Conservation (phyloP, 1,139 yeast genomes). For the Zygosaccharomyces sapae region DNA sequence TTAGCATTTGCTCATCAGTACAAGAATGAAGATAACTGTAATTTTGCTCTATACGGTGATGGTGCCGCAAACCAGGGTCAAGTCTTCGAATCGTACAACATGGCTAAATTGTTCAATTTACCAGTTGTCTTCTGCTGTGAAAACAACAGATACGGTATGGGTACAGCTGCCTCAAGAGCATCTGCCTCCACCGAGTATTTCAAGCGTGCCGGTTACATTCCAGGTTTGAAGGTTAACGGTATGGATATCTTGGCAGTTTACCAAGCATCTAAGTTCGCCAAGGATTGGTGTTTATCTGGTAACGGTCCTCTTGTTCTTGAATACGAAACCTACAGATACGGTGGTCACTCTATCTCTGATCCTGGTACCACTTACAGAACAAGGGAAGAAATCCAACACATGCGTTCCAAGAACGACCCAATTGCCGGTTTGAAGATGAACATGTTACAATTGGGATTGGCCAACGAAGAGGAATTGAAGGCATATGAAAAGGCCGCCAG, state of each 20-base stretch:
- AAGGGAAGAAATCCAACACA: slow-evolving; percentile 98
- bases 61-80: slow-evolving; percentile 99
- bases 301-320: slow-evolving; percentile 95
- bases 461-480: slow-evolving; percentile 92
- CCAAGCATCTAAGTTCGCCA: slow-evolving; percentile 95
- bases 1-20: slow-evolving; percentile 96
- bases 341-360: slow-evolving; percentile 99
- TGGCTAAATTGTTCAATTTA: slow-evolving; percentile 98
- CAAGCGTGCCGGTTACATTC: slow-evolving; percentile 99
- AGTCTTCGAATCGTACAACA: slow-evolving; percentile 93
- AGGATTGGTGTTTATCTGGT: slow-evolving; percentile 90
- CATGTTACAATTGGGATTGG: slow-evolving; percentile 74
- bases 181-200: slow-evolving; percentile 95
- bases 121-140: slow-evolving; percentile 96
- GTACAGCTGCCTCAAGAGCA: slow-evolving; percentile 94
- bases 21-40: slow-evolving; percentile 72
- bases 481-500: slow-evolving; percentile 93
- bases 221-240: slow-evolving; percentile 97
- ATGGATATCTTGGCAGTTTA: slow-evolving; percentile 95
- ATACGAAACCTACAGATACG: slow-evolving; percentile 97
- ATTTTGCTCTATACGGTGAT: slow-evolving; percentile 92
- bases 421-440: slow-evolving; percentile 92
- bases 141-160: slow-evolving; percentile 99
- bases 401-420: slow-evolving; percentile 98
- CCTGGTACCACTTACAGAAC: slow-evolving; percentile 99